These are phyloP conservation scores for Trichoderma sp. DNA, from an alignment of 2,329 filamentous ascomycete genomes.

Conservation along the genomic window DNA sequence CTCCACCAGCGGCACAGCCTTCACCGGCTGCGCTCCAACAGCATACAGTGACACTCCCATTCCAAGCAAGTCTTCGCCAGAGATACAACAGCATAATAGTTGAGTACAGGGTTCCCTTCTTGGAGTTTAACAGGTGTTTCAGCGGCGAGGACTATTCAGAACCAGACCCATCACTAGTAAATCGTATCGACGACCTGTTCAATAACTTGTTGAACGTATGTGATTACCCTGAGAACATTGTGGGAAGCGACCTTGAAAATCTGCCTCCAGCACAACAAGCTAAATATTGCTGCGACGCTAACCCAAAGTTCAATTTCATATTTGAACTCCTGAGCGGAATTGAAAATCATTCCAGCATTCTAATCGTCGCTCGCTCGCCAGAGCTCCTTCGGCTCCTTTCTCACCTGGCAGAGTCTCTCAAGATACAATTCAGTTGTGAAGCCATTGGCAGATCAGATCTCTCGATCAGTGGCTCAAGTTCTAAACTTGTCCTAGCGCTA, in stretches of 20 bases:
- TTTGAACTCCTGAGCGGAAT: constrained; percentile 57
- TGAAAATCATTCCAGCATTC: constrained; percentile 50
- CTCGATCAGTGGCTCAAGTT: constrained; percentile 40
- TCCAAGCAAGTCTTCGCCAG: constrained; percentile 56
- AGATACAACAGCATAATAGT: constrained; percentile 56
- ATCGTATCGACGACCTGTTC: constrained; percentile 57
- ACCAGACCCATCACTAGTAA: constrained; percentile 47
- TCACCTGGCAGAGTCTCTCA: constrained; percentile 50
- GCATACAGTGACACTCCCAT: constrained; percentile 60
- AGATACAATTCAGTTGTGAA: constrained; percentile 42
- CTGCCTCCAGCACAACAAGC: constrained; percentile 49
- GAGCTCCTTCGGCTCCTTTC: constrained; percentile 57
- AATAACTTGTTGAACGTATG: constrained; percentile 57
- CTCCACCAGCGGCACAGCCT: constrained; percentile 31
- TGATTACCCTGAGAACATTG: constrained; percentile 59
- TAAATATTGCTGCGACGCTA: constrained; percentile 60
- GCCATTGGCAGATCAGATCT: constrained; percentile 37
- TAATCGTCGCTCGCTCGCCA: constrained; percentile 58
- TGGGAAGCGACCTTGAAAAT: constrained; percentile 47
- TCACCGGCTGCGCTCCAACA: constrained; percentile 38
- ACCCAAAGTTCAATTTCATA: constrained; percentile 64
- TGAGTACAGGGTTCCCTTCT: constrained; percentile 49
- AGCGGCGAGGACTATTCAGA: constrained; percentile 44
- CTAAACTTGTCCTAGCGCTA: constrained; percentile 50
- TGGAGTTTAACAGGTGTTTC: constrained; percentile 51